phyloP scores from a whole-genome alignment of 1,284 basidiomycete species.

The Paramarasmius palmivorus region DNA sequence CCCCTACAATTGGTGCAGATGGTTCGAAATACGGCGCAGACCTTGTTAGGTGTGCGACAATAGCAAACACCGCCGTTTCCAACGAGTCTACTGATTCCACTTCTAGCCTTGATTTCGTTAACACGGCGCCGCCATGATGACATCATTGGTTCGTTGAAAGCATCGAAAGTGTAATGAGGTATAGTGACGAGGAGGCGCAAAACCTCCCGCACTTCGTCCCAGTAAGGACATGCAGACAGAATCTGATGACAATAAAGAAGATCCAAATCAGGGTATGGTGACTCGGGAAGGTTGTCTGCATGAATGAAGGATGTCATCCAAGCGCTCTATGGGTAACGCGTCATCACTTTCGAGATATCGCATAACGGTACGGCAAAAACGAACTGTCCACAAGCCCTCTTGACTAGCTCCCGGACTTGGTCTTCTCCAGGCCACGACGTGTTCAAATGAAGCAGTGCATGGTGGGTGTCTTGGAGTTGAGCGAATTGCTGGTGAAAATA shows the following conservation, averaged over 20 bases:
- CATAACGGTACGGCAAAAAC: not conserved
- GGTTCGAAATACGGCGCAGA: too few relatives aligned
- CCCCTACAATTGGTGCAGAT: too few relatives aligned
- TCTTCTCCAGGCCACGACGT: not conserved
- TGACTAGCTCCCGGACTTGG: not conserved
- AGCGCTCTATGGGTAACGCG: not conserved
- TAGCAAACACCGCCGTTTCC: too few relatives aligned
- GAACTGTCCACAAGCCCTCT: not conserved
- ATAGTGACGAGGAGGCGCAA: too few relatives aligned
- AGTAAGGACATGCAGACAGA: not conserved
- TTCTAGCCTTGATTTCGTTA: too few relatives aligned
- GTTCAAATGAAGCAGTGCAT: not conserved
- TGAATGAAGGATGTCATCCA: not conserved
- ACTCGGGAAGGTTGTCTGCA: not conserved
- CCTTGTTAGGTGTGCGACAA: too few relatives aligned
- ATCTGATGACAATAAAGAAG: not conserved
- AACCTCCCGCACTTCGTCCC: too few relatives aligned
- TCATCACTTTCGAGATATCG: not conserved
- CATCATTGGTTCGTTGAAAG: too few relatives aligned
- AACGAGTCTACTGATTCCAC: too few relatives aligned
- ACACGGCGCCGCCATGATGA: too few relatives aligned
- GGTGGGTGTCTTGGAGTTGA: not conserved
- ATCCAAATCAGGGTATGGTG: constrained; percentile 1
- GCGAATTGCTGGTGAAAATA: not conserved
- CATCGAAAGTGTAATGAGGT: too few relatives aligned